Conservation (phyloP, 2,329 filamentous ascomycete genomes). For the Ascochyta clinopodiicola region DNA sequence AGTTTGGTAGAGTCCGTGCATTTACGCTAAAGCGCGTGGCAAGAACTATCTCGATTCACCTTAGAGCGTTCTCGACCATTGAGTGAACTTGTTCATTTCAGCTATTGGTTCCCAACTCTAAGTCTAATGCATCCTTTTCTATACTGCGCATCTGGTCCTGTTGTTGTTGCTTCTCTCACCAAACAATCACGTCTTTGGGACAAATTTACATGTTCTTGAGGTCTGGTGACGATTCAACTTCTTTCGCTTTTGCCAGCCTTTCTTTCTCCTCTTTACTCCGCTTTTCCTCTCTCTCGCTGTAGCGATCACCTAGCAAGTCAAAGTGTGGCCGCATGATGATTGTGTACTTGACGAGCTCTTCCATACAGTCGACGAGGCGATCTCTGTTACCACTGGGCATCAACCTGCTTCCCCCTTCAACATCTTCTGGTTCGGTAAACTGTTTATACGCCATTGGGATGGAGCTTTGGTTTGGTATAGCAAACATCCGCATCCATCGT, state of each 20-base stretch:
- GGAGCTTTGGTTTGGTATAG: constrained; percentile 70
- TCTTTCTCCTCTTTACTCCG: constrained; percentile 30
- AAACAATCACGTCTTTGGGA: not conserved
- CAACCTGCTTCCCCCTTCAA: constrained; percentile 57
- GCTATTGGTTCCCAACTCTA: not conserved
- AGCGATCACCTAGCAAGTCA: constrained; percentile 67
- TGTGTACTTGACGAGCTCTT: constrained; percentile 74
- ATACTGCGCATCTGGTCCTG: not conserved
- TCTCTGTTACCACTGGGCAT: constrained; percentile 64
- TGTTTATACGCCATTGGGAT: constrained; percentile 69
- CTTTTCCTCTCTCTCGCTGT: constrained; percentile 63
- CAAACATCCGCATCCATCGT: constrained; percentile 74
- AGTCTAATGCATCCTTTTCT: not conserved
- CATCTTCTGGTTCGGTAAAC: constrained; percentile 59
- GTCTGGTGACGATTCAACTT: not conserved
- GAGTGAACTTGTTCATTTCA: not conserved
- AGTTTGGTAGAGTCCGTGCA: constrained; percentile 6
- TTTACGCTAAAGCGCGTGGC: constrained; percentile 9
- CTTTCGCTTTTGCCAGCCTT: not conserved
- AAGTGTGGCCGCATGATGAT: constrained; percentile 69
- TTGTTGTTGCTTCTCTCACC: not conserved
- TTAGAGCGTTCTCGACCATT: constrained; percentile 1
- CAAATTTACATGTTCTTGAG: constrained; percentile 1
- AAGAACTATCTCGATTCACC: constrained; percentile 1
- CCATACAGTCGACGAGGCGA: constrained; percentile 70